phyloP scores from a whole-genome alignment of 2,329 filamentous ascomycete genomes.

The Aureobasidium leucospermi region DNA sequence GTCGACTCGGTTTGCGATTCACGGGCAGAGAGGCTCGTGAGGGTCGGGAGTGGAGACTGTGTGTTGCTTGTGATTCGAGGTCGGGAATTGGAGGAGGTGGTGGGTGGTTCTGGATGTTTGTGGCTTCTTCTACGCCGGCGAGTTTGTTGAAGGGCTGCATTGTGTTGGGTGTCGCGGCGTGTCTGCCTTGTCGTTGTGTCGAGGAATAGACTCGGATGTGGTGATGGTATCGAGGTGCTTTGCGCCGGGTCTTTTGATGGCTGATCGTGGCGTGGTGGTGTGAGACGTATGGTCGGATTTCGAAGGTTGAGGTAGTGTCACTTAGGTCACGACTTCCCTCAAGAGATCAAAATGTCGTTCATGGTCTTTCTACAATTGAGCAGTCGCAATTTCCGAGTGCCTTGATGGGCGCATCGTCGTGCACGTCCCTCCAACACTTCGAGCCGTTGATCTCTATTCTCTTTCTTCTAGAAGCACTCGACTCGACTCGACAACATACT shows the following conservation, averaged over 20 bases:
- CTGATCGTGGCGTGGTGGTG: neutral
- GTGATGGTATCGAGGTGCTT: neutral
- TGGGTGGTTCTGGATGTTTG: conserved; percentile 18
- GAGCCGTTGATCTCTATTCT: neutral
- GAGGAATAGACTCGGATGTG: too few species aligned
- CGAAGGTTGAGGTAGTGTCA: neutral
- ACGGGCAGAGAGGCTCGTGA: conserved; percentile 28
- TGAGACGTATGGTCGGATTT: neutral
- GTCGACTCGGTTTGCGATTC: conserved; percentile 25
- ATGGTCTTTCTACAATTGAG: neutral
- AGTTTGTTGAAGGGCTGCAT: conserved; percentile 30
- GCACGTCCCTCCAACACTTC: neutral
- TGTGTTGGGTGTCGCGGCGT: neutral
- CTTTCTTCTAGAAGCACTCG: neutral
- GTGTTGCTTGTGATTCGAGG: conserved; percentile 17
- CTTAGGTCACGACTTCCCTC: neutral
- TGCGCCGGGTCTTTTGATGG: neutral
- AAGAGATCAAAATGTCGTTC: neutral
- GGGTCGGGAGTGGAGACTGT: conserved; percentile 18
- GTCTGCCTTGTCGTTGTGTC: neutral
- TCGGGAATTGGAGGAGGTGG: conserved; percentile 21
- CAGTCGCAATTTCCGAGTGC: conserved; percentile 9
- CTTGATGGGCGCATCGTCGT: neutral
- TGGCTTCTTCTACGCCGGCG: conserved; percentile 27
- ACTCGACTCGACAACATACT: too few species aligned